Base-by-base conservation (phyloP, 208 protist genomes). In the Acanthamoeba castellanii region DNA sequence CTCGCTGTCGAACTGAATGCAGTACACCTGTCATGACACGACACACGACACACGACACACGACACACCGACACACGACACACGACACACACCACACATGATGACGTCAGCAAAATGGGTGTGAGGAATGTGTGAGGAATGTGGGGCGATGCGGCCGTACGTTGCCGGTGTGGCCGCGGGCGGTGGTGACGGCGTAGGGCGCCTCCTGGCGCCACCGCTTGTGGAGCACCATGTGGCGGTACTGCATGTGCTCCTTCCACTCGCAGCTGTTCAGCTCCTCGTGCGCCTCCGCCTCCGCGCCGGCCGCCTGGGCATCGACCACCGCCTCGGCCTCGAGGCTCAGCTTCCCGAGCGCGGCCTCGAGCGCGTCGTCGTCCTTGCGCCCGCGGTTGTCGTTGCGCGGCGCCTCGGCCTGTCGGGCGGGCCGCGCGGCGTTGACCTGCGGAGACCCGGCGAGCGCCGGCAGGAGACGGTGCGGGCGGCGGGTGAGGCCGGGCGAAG, bases 1-100 rank as follows among this genome's bases (percentile, higher is more conserved):
- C n/a, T 55, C 81, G 52, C 52, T 64, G 50, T 89, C 52, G 52
- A 89, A 89, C 45, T 89, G 81, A 25, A 89, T 66, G 81, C 81
- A 89, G 30, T 89, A 89, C 16, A 89, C 81, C 81, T 89, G 25
- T 7, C 14, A 6, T 18, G 20, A 14, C 13, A 14, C 13, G 16
- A 59, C 55, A 22, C 55, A 59, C 20, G 18, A 59, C 55, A 13
- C 20, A 47, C 45, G 8, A 0, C 0, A 3, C 45, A 47, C 45
- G 45, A 47, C 45, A 47, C 45, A 47, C 45, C n/a, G 22, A 68
- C 61, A 68, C 16, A 68, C 61, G 16, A 68, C 16, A 68, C 61
- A n/a, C 61, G 27, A 68, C 61, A 68, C 37, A 42, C 37, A 3
- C 1, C 37, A 11, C 45, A 47, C 45, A 47, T 47, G 45, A 47